Conservation (phyloP, 2,329 filamentous ascomycete species). For the Polytolypa hystricis region DNA sequence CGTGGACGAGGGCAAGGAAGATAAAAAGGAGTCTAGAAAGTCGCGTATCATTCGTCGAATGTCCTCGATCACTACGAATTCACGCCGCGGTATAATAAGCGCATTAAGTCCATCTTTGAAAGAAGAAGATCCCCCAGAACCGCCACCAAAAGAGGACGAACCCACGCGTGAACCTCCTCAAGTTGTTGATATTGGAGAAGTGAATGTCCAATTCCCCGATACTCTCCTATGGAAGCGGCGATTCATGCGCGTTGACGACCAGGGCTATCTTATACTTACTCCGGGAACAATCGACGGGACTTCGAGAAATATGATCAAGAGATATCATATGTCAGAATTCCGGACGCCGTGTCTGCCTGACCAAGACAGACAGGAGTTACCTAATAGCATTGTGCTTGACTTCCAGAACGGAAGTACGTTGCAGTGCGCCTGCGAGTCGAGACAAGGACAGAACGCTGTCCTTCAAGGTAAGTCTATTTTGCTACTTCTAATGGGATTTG, state of each 20-base stretch:
- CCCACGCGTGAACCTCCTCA: conserved; percentile 27
- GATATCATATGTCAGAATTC: conserved; percentile 81
- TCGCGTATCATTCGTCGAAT: conserved; percentile 56
- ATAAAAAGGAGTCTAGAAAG: conserved; percentile 45
- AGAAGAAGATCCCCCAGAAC: conserved; percentile 24
- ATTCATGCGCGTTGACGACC: conserved; percentile 71
- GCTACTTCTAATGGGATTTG: background rate
- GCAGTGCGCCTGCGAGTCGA: conserved; percentile 52
- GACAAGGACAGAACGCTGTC: conserved; percentile 41
- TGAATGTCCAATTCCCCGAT: conserved; percentile 96
- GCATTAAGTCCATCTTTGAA: conserved; percentile 26
- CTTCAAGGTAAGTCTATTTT: conserved; percentile 35
- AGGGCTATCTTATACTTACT: conserved; percentile 73
- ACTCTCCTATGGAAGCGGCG: conserved; percentile 93
- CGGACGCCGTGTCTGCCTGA: conserved; percentile 69
- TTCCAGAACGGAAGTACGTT: conserved; percentile 51
- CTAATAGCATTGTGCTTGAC: conserved; percentile 64
- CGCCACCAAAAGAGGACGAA: conserved; percentile 21
- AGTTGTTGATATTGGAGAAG: conserved; percentile 66
- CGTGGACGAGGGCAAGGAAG: conserved; percentile 32
- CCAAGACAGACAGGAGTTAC: conserved; percentile 82
- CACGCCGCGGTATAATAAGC: conserved; percentile 38
- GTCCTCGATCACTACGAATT: conserved; percentile 46
- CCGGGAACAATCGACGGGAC: conserved; percentile 52
- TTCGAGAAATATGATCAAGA: conserved; percentile 55